Conservation (phyloP, 768 basidiomycete genomes). For the Boletus patriciae region DNA sequence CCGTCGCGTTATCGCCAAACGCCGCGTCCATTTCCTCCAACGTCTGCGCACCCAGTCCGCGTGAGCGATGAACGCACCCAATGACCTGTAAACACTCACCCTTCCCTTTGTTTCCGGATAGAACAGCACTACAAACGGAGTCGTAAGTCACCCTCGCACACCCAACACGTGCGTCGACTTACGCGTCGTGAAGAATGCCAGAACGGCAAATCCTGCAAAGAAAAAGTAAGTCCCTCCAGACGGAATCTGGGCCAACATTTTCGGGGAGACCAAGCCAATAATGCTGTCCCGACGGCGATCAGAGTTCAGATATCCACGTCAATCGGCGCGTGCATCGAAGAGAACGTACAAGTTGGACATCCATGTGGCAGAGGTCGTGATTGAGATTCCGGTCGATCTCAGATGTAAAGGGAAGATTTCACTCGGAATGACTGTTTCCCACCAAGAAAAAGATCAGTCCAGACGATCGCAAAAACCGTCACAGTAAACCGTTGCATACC, state of each 20-base stretch:
- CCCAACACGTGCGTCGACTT: background rate
- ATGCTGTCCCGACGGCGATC: constrained; percentile 13
- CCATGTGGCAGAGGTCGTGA: constrained; percentile 44
- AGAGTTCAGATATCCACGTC: background rate
- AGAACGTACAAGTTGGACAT: constrained; percentile 37
- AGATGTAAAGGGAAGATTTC: constrained; percentile 45
- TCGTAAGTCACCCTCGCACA: background rate
- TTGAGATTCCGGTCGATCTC: constrained; percentile 41
- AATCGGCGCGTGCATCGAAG: background rate
- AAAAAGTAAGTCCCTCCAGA: constrained; percentile 30
- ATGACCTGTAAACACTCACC: too few species aligned
- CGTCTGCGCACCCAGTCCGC: constrained; percentile 19
- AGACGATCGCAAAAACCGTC: background rate
- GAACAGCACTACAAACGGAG: constrained; percentile 17
- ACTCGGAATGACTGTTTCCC: constrained; percentile 37
- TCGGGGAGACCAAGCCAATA: constrained; percentile 32
- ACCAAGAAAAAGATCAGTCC: constrained; percentile 10
- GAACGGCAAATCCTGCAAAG: constrained; percentile 28
- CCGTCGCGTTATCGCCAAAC: constrained; percentile 32
- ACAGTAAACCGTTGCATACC: constrained; percentile 13
- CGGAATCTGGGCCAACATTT: constrained; percentile 23
- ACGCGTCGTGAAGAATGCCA: constrained; percentile 33
- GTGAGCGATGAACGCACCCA: too few species aligned
- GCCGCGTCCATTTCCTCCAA: constrained; percentile 35
- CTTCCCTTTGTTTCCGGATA: constrained; percentile 36